Percentiles rank a stretch among this genome's conserved stretches.
phyloP scores from a whole-genome alignment of 179 eudicot genomes.

The Vitellaria paradoxa region DNA sequence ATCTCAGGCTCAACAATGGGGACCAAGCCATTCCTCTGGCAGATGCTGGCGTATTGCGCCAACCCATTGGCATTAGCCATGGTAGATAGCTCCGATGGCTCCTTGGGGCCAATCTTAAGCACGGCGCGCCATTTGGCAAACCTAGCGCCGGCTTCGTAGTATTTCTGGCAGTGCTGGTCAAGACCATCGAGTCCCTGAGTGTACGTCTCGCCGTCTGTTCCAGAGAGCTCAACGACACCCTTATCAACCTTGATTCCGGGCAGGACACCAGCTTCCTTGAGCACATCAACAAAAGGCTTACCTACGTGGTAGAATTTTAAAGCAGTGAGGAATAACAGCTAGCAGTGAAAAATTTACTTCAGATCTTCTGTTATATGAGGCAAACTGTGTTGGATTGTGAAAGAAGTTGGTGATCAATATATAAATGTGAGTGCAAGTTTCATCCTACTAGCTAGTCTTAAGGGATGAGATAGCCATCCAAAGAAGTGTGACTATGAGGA shows the following conservation, averaged over 20 bases:
- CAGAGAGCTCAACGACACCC: constrained; percentile 88
- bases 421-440: too few relatives aligned
- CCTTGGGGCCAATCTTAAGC: constrained; percentile 76
- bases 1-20: constrained; percentile 99
- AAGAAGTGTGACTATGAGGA: too few relatives aligned
- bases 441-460: too few relatives aligned
- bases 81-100: constrained; percentile 83
- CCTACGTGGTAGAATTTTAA: constrained; percentile 41
- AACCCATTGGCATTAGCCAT: constrained; percentile 89
- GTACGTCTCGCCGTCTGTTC: constrained; percentile 91
- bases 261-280: constrained; percentile 84
- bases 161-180: constrained; percentile 64
- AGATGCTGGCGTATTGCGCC: constrained; percentile 88
- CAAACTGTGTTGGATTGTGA: too few relatives aligned
- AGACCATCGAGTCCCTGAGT: constrained; percentile 93
- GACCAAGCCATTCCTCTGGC: constrained; percentile 88
- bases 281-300: constrained; percentile 75
- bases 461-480: too few relatives aligned
- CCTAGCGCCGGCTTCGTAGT: constrained; percentile 82
- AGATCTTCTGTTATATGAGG: too few relatives aligned
- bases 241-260: constrained; percentile 97
- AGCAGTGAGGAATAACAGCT: too few relatives aligned
- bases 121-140: constrained; percentile 98
- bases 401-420: too few relatives aligned
- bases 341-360: too few relatives aligned